These are phyloP conservation scores for Kurtzmaniella natalensis DNA, from an alignment of 1,139 yeast genomes.

Conservation along the genomic window DNA sequence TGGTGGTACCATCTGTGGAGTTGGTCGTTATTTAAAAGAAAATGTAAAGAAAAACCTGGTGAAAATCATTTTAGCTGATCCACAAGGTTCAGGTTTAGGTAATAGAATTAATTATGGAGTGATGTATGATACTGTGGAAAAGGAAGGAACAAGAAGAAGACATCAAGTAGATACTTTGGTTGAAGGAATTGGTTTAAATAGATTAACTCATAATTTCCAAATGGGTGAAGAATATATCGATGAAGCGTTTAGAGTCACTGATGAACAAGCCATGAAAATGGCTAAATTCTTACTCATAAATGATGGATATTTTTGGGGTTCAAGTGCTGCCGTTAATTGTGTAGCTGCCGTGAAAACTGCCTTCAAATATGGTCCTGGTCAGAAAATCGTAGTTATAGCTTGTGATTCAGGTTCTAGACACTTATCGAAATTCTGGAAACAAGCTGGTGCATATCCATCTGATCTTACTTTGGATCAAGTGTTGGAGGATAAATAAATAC, in stretches of 20 bases:
- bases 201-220: slow-evolving; percentile 77
- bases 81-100: slow-evolving; percentile 90
- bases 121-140: slow-evolving; percentile 85
- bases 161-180: slow-evolving; percentile 95
- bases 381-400: slow-evolving; percentile 77
- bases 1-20: slow-evolving; percentile 87
- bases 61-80: slow-evolving; percentile 74
- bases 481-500: slow-evolving; percentile 7
- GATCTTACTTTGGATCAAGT: slow-evolving; percentile 30
- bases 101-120: slow-evolving; percentile 86
- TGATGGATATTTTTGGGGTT: slow-evolving; percentile 90
- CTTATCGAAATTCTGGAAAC: slow-evolving; percentile 86
- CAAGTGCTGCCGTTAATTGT: slow-evolving; percentile 88
- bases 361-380: slow-evolving; percentile 52
- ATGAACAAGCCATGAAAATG: slow-evolving; percentile 79
- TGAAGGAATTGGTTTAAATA: slow-evolving; percentile 89
- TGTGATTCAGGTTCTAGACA: slow-evolving; percentile 93
- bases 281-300: slow-evolving; percentile 75
- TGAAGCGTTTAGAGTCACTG: slow-evolving; percentile 75
- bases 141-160: slow-evolving; percentile 88
- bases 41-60: slow-evolving; percentile 21
- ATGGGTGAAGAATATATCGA: slow-evolving; percentile 70
- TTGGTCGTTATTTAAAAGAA: slow-evolving; percentile 66
- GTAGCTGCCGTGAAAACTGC: slow-evolving; percentile 83
- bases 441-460: slow-evolving; percentile 39